Percentiles rank a stretch among this genome's conserved stretches.
These are phyloP conservation scores for Grifola frondosa DNA, from an alignment of 1,284 basidiomycete species.

Conservation along the genomic window DNA sequence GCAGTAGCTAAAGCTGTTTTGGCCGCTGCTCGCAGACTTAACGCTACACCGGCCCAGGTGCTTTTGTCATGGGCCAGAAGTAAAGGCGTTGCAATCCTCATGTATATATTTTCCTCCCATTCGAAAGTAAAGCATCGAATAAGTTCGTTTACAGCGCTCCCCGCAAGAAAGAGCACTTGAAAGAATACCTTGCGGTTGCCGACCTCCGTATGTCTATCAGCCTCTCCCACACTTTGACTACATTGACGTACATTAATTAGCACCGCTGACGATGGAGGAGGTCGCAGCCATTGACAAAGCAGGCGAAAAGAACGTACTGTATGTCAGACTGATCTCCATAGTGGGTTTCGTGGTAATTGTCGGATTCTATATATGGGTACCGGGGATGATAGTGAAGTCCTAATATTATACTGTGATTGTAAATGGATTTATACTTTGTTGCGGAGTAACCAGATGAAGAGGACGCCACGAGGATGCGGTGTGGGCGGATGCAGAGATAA, in stretches of 20 bases:
- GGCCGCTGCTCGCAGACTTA: slow-evolving; percentile 53
- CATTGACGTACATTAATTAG: slow-evolving; percentile 17
- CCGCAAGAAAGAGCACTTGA: slow-evolving; percentile 58
- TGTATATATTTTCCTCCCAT: slow-evolving; percentile 39
- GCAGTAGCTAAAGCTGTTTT: slow-evolving; percentile 65
- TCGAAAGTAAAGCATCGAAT: not conserved
- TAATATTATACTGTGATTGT: too few relatives aligned
- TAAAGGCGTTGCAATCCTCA: slow-evolving; percentile 66
- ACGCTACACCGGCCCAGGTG: slow-evolving; percentile 64
- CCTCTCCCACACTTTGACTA: accelerated
- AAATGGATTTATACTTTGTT: too few relatives aligned
- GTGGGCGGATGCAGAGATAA: too few relatives aligned
- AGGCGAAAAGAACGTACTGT: too few relatives aligned
- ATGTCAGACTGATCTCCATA: too few relatives aligned
- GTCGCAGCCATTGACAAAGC: slow-evolving; percentile 59
- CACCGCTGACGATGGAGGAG: slow-evolving; percentile 45
- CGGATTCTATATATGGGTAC: too few relatives aligned
- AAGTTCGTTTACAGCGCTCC: slow-evolving; percentile 51
- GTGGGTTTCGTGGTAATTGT: too few relatives aligned
- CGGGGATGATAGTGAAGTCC: too few relatives aligned
- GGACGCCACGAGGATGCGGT: too few relatives aligned
- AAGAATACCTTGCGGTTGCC: slow-evolving; percentile 66
- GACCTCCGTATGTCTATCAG: slow-evolving; percentile 49
- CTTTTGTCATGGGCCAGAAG: slow-evolving; percentile 65
- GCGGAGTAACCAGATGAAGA: too few relatives aligned